A percentile compares a stretch with the other conserved stretches of the same genome.
Conservation (phyloP, 768 basidiomycete species). For the Phlegmacium glaucopus region DNA sequence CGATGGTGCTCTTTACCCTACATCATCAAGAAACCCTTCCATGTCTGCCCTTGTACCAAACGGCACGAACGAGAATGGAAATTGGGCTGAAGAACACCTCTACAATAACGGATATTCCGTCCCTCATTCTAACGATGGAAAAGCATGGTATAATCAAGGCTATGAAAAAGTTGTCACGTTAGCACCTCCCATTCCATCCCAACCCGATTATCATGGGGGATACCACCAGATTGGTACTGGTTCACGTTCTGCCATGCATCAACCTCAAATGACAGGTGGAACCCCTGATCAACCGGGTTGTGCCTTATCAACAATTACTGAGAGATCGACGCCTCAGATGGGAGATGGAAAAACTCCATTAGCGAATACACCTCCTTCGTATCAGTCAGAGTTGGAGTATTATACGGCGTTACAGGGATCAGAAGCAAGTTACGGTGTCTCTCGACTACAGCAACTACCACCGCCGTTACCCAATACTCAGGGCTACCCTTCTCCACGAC, state of each 20-base stretch:
- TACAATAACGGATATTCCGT: slow-evolving; percentile 2
- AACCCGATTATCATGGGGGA: slow-evolving; percentile 1
- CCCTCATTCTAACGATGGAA: slow-evolving; percentile 6
- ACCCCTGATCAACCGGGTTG: slow-evolving; percentile 20
- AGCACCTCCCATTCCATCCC: slow-evolving; percentile 7
- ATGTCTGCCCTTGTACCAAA: not conserved
- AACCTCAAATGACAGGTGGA: slow-evolving; percentile 2
- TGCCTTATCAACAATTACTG: slow-evolving; percentile 26
- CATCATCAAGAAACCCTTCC: not conserved
- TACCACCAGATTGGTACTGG: not conserved
- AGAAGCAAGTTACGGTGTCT: too few species aligned
- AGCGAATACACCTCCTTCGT: slow-evolving; percentile 15
- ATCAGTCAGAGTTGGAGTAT: slow-evolving; percentile 10
- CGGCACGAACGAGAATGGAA: not conserved
- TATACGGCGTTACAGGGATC: slow-evolving; percentile 14
- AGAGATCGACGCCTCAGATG: slow-evolving; percentile 25
- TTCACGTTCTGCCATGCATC: not conserved
- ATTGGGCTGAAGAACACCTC: not conserved
- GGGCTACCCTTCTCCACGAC: too few species aligned
- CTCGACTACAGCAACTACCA: too few species aligned
- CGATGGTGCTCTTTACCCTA: slow-evolving; percentile 12
- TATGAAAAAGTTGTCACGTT: slow-evolving; percentile 17
- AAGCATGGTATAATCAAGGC: slow-evolving; percentile 14
- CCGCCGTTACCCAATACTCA: too few species aligned
- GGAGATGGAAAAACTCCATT: slow-evolving; percentile 8